Evolutionary conservation across 2,329 filamentous ascomycete species (phyloP), one percentile per base, ranked within the genome.

Genomic region (Calycina herbarum): DNA sequence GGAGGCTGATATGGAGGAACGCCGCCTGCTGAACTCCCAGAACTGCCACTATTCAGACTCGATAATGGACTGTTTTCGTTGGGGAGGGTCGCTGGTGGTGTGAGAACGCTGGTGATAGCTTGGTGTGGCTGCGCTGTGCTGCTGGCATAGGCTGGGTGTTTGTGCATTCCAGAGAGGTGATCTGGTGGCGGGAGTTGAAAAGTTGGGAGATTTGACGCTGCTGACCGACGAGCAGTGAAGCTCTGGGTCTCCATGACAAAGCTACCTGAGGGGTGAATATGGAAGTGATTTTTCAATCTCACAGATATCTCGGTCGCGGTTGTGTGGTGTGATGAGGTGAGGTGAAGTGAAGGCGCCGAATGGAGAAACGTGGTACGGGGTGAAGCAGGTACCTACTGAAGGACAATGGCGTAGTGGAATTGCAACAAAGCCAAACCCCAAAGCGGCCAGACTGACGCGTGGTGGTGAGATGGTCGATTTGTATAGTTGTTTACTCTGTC

Each of bases 161-260:
- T 77, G 76, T 78, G 72, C 77, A 78, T 78, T 79, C 76, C 77
- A 73, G 77, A 78, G 73, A 85, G 68, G 80, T 71, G 71, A 61
- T 85, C 83, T 71, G 87, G 87, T 63, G 89, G 86, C 69, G 87
- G 86, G 61, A 92, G 84, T 74, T 90, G 87, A 75, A 92, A 91
- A 71, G 79, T 84, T 65, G 89, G 89, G 68, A 93, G 83, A 72
- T 85, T 85, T 65, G 85, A 86, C 68, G 89, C 87, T 74, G 89
- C 89, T 74, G 88, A 86, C 77, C 90, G 86, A 74, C 90, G 86
- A 77, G 88, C 84, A 71, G 88, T 86, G 76, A 93, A 88, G 80
- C 89, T 90, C 75, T 84, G 82, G 72, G 82, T 81, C 77, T 83
- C 83, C 80, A 89, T 83, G 76, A 81, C 71, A 64, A 64, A 72